Base-by-base conservation (phyloP, 805 yeast species). In the Ogataea salicorniae region DNA sequence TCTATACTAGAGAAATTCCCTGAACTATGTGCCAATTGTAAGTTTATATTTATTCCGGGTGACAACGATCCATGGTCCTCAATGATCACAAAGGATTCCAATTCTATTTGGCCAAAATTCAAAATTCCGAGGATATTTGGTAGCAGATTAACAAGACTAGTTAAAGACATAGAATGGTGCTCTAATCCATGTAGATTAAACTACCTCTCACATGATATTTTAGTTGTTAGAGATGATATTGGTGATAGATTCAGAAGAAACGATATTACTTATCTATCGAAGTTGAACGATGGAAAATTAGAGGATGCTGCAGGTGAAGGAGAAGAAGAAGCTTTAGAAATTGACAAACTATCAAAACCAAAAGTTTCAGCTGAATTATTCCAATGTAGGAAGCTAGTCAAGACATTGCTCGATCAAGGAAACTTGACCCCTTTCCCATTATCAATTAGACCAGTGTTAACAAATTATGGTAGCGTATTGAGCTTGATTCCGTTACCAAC, bases 11-110 rank as follows among this genome's bases (percentile, higher is more conserved):
- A 83, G 9, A 72, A 75, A 42, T 86, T 70, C 55, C 85, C 88
- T 0, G 60, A 63, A 4, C 65, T 89, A 6, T 68, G 81, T 14
- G 60, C 68, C 7, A 60, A 68, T 6, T 74, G 85, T 29, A 81
- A 84, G 44, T 64, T 94, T 29, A 68, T 89, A 1, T 78, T 94
- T 49, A 70, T 92, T 1, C 97, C 98, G 0, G 98, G 99, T 1
- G 79, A 80, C 38, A 86, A 88, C 55, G 99, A 94, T 66, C 97
- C 97, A 0, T 94, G 98, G 97, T 82, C 83, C 34, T 79, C 94
- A 1, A 72, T 83, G 46, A 77, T 76, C 42, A 75, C 86, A 1
- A 72, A 83, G 43, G 90, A 92, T 4, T 72, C 82, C 0, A 64
- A 74, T 40, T 66, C 78, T 0, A 52, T 75, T 8, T 82, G 88